phyloP scores from a whole-genome alignment of 352 stramenopile genomes.

The Phytopythium aichiense region DNA sequence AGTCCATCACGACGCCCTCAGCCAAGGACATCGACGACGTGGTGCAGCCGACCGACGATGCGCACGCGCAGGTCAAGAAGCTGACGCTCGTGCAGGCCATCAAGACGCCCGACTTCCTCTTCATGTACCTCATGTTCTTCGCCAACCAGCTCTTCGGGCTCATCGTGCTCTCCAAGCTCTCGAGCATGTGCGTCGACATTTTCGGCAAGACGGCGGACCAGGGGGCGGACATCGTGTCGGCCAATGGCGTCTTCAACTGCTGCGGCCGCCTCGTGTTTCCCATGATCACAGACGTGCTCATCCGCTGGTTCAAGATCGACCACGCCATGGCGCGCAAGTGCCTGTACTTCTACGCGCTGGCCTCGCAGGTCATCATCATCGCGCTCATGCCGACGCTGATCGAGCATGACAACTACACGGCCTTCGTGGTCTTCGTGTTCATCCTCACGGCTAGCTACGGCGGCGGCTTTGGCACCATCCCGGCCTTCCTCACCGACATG shows the following conservation, averaged over 20 bases:
- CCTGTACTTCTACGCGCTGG: constrained; percentile 58
- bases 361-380: constrained; percentile 57
- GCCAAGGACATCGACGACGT: constrained; percentile 22
- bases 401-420: constrained; percentile 42
- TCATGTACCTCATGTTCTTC: constrained; percentile 73
- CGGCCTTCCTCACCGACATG: constrained; percentile 75
- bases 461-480: constrained; percentile 67
- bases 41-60: constrained; percentile 10
- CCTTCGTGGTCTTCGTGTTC: constrained; percentile 59
- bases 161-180: constrained; percentile 63
- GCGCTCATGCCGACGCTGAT: constrained; percentile 62
- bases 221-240: constrained; percentile 35
- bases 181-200: constrained; percentile 44
- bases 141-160: constrained; percentile 60
- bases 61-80: constrained; percentile 25
- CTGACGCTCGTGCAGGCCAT: constrained; percentile 47
- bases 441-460: constrained; percentile 69
- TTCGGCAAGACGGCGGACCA: constrained; percentile 32
- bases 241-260: constrained; percentile 57
- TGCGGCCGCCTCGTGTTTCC: constrained; percentile 38
- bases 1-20: constrained; percentile 32
- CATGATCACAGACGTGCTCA: constrained; percentile 35
- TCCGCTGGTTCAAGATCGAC: constrained; percentile 36
- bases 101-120: constrained; percentile 51
- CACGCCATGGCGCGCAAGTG: constrained; percentile 40